These are phyloP conservation scores for Malus sylvestris DNA, from an alignment of 306 rosid species.

Conservation along the genomic window DNA sequence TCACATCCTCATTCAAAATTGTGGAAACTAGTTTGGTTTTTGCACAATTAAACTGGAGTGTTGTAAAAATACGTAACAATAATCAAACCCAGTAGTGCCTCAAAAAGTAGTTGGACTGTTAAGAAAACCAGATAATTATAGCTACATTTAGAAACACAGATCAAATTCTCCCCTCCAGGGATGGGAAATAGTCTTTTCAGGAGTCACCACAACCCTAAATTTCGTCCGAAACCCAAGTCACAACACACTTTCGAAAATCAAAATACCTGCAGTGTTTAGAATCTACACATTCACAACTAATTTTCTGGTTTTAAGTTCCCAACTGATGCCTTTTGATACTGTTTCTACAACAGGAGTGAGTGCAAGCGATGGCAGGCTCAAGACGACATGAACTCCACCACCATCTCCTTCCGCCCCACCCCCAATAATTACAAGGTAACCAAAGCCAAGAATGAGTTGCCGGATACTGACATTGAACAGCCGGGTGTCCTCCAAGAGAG, in stretches of 20 bases:
- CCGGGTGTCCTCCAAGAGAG: conserved; percentile 24
- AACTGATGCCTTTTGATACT: conserved; percentile 1
- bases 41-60: no score
- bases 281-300: conserved; percentile 9
- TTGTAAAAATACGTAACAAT: no score
- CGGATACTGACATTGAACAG: conserved; percentile 37
- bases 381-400: conserved; percentile 11
- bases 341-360: conserved; percentile 27
- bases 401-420: conserved; percentile 28
- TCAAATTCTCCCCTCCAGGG: neutral
- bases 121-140: neutral
- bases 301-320: conserved; percentile 4
- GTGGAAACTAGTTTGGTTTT: no score
- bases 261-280: neutral
- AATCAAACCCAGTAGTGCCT: neutral
- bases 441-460: conserved; percentile 97
- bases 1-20: no score
- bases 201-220: neutral
- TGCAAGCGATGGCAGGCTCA: conserved; percentile 17
- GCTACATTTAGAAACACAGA: neutral
- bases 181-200: neutral
- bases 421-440: conserved; percentile 20
- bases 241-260: neutral
- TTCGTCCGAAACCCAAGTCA: neutral
- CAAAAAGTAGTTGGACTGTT: no score